Conservation (phyloP, 2,329 filamentous ascomycete species). For the Pseudopyricularia cyperi region DNA sequence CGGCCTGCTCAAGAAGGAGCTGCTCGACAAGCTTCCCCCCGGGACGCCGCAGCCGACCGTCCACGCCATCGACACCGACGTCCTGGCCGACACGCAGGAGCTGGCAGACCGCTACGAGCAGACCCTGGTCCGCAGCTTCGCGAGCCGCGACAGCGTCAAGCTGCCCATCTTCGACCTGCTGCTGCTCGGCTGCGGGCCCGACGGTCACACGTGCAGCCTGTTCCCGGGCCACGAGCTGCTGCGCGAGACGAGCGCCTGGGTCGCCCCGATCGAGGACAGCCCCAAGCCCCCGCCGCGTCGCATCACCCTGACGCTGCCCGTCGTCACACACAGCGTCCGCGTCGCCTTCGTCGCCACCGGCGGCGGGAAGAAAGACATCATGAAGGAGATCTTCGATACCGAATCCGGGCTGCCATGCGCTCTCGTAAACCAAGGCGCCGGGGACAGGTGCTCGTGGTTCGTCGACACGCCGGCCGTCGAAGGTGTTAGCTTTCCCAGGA, state of each 20-base stretch:
- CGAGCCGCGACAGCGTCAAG: constrained; percentile 84
- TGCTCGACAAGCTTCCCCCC: constrained; percentile 75
- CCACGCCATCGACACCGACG: constrained; percentile 57
- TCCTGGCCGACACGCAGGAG: constrained; percentile 71
- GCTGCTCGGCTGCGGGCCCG: constrained; percentile 84
- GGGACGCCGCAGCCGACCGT: constrained; percentile 55
- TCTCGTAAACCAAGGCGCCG: constrained; percentile 71
- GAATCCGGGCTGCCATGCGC: constrained; percentile 72
- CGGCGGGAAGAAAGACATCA: constrained; percentile 74
- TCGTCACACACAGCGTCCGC: constrained; percentile 74
- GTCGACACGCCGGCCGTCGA: constrained; percentile 77
- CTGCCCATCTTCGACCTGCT: constrained; percentile 91
- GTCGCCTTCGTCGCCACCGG: constrained; percentile 90
- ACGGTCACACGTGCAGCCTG: constrained; percentile 93
- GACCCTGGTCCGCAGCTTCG: constrained; percentile 71
- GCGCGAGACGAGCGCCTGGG: constrained; percentile 81
- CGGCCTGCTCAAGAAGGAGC: constrained; percentile 69
- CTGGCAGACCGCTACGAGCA: constrained; percentile 91
- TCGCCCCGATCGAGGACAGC: constrained; percentile 80
- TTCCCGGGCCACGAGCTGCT: constrained; percentile 85
- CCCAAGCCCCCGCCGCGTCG: constrained; percentile 86
- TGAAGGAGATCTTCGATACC: constrained; percentile 87
- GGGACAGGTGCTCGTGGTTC: constrained; percentile 90
- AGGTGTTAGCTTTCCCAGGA: constrained; percentile 69
- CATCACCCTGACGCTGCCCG: constrained; percentile 85